A percentile compares a stretch with the other conserved stretches of the same genome.
These are phyloP conservation scores for Citrullus colocynthis DNA, from an alignment of 306 rosid genomes.

Conservation along the genomic window DNA sequence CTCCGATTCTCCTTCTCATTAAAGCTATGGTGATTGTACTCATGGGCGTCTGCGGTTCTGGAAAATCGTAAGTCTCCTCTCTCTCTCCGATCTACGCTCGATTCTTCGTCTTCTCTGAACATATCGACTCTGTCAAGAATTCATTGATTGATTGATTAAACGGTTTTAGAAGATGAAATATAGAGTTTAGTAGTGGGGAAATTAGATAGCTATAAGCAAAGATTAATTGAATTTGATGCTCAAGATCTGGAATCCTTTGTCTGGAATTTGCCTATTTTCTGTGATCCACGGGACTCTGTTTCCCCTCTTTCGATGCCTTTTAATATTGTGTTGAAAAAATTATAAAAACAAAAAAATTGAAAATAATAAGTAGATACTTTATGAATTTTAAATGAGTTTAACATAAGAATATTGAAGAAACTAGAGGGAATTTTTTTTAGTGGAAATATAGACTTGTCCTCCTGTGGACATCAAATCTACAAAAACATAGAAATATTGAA, in stretches of 20 bases:
- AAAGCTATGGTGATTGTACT: constrained; percentile 35
- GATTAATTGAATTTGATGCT: background rate
- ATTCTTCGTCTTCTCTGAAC: background rate
- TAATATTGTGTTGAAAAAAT: too few species aligned
- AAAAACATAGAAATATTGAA: too few species aligned
- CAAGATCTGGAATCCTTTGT: background rate
- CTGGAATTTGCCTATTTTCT: background rate
- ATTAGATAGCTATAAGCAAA: background rate
- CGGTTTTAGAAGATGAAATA: background rate
- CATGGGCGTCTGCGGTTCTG: constrained; percentile 84
- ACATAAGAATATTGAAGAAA: too few species aligned
- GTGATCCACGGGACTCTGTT: background rate
- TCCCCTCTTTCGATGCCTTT: background rate
- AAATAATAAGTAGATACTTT: too few species aligned
- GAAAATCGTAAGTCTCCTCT: constrained; percentile 53
- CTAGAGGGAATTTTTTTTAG: too few species aligned
- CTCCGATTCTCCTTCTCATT: background rate
- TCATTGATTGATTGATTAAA: background rate
- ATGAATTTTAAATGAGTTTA: too few species aligned
- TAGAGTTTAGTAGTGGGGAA: background rate
- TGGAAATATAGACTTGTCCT: too few species aligned
- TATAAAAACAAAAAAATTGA: too few species aligned
- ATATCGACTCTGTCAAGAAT: background rate
- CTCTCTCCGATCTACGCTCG: background rate
- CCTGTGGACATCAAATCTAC: too few species aligned